Base-by-base conservation (phyloP, 73 alveolate genomes). In the Paramecium tetraurelia region DNA sequence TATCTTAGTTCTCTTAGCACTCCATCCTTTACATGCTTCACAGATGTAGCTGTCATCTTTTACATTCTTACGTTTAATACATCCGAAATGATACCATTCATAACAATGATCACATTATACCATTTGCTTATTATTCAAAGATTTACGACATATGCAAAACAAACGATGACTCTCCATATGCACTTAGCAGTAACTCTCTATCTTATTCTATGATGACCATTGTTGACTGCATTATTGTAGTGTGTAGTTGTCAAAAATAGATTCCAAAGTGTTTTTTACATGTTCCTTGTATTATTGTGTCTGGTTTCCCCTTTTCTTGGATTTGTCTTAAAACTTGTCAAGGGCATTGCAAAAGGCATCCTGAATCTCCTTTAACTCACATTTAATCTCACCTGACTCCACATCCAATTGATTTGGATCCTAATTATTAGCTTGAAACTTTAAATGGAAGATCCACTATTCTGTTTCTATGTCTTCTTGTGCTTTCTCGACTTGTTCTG, bases 81-180 rank as follows among this genome's bases (percentile, higher is more conserved):
- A 80, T 21, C 41, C 75, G 43, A 44, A 80, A 80, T 80, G 90
- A 80, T 80, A 80, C 90, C 90, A 80, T 48, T 80, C 90, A 80
- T 80, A 80, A 44, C 90, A 80, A 24, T 27, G 27, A 44, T 80
- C 90, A 35, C 90, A 80, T 80, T 80, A 22, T 20, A 80, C 90
- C 90, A 80, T 80, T 80, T 80, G 18, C 14, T 80, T 80, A 80
- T 80, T 80, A 43, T 80, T 80, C 31, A 80, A 18, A 1, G 76
- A 43, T 35, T 48, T 41, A 21, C 90, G 48, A 48, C 90, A 80
- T 9, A 80, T 41, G 24, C 90, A 80, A 80, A 80, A 80, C 12
- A 80, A 10, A n/a, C 90, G n/a, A 80, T 48, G 90, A 43, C 46
- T 46, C 46, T 80, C 90, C 90, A 80, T 80, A 20, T 80, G 90